Base-by-base conservation (phyloP, 345 rosid genomes). In the Eutrema japonicum region DNA sequence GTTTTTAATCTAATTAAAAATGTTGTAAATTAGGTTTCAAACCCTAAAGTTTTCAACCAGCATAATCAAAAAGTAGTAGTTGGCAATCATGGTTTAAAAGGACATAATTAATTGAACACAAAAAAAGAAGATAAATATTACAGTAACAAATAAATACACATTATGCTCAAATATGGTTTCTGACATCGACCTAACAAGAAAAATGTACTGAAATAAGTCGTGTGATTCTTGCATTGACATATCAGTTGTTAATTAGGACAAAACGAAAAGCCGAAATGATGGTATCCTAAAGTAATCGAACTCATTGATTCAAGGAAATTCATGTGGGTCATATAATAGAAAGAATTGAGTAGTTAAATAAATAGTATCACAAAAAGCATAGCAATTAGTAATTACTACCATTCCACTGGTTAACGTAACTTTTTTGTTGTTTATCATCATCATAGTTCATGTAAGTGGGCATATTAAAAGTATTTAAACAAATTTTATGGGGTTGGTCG, bases 401-500 rank as follows among this genome's bases (percentile, higher is more conserved):
- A 64, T 47, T 32, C 72, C 59, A 57, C 57, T 74, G 52, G 74
- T 61, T 68, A 53, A 16, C 56, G 50, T 75, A 14, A 52, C 29
- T 33, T 48, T 8, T 8, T 37, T 12, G n/a, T 18, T 18, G 22
- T 18, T 16, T 36, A n/a, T 35, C 5, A 75, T 42, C 68, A 75
- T 75, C 68, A 68, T 22, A 7, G 52, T 67, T 75, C 48, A 75
- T 60, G 56, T 75, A 58, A 67, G 48, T 75, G 59, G 78, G 29
- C 63, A 67, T 75, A 40, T 49, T 30, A 32, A 53, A 64, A 41
- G 47, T 30, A 66, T 27, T 5, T 41, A 47, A 45, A 38, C 30
- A 66, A 50, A 26, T 36, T 36, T 54, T 38, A 70, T 69, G 60
- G 46, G 57, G 61, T 68, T 76, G 79, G 71, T 56, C 70, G 70